These are phyloP conservation scores for Senna tora DNA, from an alignment of 306 rosid genomes.

Conservation along the genomic window DNA sequence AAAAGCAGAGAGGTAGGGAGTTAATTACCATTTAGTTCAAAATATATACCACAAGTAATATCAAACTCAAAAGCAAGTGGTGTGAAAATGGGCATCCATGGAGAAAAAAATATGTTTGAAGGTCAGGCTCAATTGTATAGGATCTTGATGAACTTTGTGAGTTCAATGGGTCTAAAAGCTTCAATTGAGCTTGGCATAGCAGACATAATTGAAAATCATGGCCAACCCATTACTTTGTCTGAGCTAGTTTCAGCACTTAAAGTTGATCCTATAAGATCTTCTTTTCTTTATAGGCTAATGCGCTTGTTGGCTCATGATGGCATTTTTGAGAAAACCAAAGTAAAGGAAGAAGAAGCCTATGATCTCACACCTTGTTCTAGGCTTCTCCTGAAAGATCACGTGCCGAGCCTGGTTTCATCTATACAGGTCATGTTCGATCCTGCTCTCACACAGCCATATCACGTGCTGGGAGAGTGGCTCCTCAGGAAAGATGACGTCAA, in stretches of 20 bases:
- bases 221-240: slow-evolving; percentile 44
- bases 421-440: background rate
- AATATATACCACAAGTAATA: too few relatives aligned
- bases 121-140: slow-evolving; percentile 36
- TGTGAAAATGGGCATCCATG: slow-evolving; percentile 23
- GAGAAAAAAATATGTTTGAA: slow-evolving; percentile 33
- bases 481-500: background rate
- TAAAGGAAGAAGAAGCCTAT: slow-evolving; percentile 21
- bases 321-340: slow-evolving; percentile 32
- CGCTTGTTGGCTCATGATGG: slow-evolving; percentile 49
- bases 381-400: slow-evolving; percentile 11
- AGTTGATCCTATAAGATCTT: slow-evolving; percentile 35
- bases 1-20: too few relatives aligned
- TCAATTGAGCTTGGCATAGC: slow-evolving; percentile 39
- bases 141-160: slow-evolving; percentile 17
- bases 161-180: slow-evolving; percentile 40
- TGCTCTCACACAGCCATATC: background rate
- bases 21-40: too few relatives aligned
- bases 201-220: slow-evolving; percentile 37
- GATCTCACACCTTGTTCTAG: slow-evolving; percentile 12
- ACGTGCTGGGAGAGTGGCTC: slow-evolving; percentile 33
- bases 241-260: slow-evolving; percentile 48
- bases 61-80: too few relatives aligned
- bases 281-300: slow-evolving; percentile 41
- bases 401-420: background rate